Evolutionary conservation across 495 filamentous ascomycete species (phyloP), one percentile per base, ranked within the genome.

Genomic region (Penicillium daleae): DNA sequence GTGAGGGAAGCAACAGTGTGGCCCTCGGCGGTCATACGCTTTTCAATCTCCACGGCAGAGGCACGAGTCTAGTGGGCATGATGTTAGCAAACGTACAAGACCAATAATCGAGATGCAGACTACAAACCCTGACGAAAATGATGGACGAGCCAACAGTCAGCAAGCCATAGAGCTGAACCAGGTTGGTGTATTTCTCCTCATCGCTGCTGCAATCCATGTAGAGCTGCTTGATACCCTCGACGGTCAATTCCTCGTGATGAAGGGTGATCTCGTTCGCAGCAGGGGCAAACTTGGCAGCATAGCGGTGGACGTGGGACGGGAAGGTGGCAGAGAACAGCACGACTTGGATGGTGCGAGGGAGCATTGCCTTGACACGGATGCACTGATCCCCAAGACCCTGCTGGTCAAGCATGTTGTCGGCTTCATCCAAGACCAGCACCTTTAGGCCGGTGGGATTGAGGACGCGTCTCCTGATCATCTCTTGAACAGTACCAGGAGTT

Each of bases 281-380:
- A 6, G 93, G 93, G 6, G 93, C 90, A 69, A 93, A 98, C 53
- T 80, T 81, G 31, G 80, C 75, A 6, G 94, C 95, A 68, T 92
- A 99, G 59, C 80, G 75, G 72, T 92, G 83, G 21, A 99, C 93
- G 52, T 90, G 83, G 3, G 88, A 80, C 0, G 96, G 93, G 76
- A 98, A 99, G 0, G 96, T 99, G 19, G 96, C 96, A 17, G 94
- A 97, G 78, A 99, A 98, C 12, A 99, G 86, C 39, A 97, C 89
- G 50, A 92, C 86, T 74, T 99, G 95, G 32, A 90, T 82, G 57
- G 79, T 79, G 39, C 79, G 81, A 0, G 91, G 91, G 12, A 97
- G 80, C 64, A 91, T 71, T 22, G 70, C 70, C 79, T 93, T 96
- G 62, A 96, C 91, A 62, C 94, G 89, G 57, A 91, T 83, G 73